A percentile compares a stretch with the other conserved stretches of the same genome.
Conservation (phyloP, 306 rosid genomes). For the Arachis hypogaea region DNA sequence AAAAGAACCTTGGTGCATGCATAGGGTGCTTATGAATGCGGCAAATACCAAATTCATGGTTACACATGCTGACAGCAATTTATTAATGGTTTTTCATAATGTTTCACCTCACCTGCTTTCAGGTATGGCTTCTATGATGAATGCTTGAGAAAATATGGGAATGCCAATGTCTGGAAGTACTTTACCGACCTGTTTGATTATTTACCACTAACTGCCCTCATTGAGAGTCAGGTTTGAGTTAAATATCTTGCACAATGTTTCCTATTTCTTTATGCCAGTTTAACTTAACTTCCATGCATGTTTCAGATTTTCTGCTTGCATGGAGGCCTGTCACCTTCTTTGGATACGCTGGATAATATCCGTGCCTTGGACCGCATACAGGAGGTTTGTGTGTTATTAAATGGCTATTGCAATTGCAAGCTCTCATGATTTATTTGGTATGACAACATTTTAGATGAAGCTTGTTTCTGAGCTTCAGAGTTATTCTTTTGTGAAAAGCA, state of each 20-base stretch:
- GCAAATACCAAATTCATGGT: constrained; percentile 4
- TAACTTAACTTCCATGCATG: constrained; percentile 38
- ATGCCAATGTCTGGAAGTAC: constrained; percentile 96
- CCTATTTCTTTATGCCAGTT: constrained; percentile 33
- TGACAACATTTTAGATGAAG: constrained; percentile 18
- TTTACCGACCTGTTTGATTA: constrained; percentile 95
- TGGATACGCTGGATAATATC: constrained; percentile 93
- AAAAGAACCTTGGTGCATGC: not conserved
- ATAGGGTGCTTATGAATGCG: constrained; percentile 4
- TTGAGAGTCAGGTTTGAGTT: constrained; percentile 94
- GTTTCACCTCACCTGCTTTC: constrained; percentile 48
- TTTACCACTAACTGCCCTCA: constrained; percentile 94
- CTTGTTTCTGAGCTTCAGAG: constrained; percentile 13
- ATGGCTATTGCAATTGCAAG: constrained; percentile 15
- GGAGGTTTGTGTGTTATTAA: constrained; percentile 61
- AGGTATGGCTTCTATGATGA: constrained; percentile 99
- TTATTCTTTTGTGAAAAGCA: not conserved
- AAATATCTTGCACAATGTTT: constrained; percentile 18
- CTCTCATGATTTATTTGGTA: constrained; percentile 20
- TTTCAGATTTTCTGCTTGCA: constrained; percentile 93
- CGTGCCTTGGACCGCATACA: constrained; percentile 95
- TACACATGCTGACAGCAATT: constrained; percentile 13
- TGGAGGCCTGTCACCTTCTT: constrained; percentile 96
- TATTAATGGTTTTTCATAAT: constrained; percentile 22
- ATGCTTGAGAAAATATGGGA: constrained; percentile 97